These are phyloP conservation scores for Narthecium ossifragum DNA, from an alignment of 106 monocot species.

Conservation along the genomic window DNA sequence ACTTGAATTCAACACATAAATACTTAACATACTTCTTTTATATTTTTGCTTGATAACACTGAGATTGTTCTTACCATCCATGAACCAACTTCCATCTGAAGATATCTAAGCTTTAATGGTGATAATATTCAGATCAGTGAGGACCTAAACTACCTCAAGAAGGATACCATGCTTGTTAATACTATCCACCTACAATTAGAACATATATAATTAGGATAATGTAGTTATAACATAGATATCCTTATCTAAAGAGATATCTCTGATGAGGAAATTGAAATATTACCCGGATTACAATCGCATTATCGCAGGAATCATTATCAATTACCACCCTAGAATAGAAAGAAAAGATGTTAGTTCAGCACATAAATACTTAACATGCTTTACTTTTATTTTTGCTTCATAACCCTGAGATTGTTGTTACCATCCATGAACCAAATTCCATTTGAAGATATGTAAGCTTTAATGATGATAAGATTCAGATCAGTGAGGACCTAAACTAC, in stretches of 20 bases:
- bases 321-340: conserved; percentile 50
- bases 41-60: no score
- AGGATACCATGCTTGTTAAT: conserved; percentile 54
- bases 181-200: conserved; percentile 39
- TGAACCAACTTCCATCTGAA: conserved; percentile 63
- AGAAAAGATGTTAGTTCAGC: no score
- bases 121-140: conserved; percentile 49
- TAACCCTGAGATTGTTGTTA: no score
- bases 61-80: no score
- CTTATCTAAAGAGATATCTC: neutral
- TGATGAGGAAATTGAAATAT: neutral
- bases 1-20: no score
- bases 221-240: neutral
- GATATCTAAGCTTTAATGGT: conserved; percentile 57
- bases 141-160: conserved; percentile 46
- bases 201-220: neutral
- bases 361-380: no score
- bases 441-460: conserved; percentile 61
- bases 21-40: no score
- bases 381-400: no score
- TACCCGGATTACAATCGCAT: conserved; percentile 41
- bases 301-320: conserved; percentile 34
- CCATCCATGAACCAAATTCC: conserved; percentile 77
- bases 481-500: conserved; percentile 54
- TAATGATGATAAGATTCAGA: conserved; percentile 42